Evolutionary conservation across 176 grass and related monocot genomes (phyloP).

Genomic region (Triticum monococcum): DNA sequence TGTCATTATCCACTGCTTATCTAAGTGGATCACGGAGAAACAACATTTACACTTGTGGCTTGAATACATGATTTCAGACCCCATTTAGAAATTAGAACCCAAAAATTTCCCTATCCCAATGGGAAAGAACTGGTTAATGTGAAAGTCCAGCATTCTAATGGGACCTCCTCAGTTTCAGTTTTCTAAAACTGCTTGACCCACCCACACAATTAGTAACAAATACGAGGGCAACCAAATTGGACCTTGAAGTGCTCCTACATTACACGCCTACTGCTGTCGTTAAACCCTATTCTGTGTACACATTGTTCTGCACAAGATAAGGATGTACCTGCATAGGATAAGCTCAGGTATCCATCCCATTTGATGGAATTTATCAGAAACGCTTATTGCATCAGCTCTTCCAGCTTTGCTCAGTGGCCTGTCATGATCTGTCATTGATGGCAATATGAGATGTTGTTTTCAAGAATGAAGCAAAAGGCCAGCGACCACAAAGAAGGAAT

Average conservation of each 20-base stretch:
- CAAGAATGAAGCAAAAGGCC: neutral
- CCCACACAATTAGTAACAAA: constrained; percentile 5
- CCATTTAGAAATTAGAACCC: neutral
- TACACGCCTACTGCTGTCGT: neutral
- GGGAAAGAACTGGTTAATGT: neutral
- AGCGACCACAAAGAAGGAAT: neutral
- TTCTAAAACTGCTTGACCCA: neutral
- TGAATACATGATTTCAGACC: neutral
- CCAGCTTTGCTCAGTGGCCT: constrained; percentile 76
- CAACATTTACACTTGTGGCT: neutral
- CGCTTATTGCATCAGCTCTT: constrained; percentile 64
- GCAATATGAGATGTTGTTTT: neutral
- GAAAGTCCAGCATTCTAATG: neutral
- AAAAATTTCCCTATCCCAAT: neutral
- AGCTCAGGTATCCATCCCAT: constrained; percentile 93
- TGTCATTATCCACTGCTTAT: neutral
- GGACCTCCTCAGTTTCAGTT: neutral
- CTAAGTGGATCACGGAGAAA: neutral
- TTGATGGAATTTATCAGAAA: constrained; percentile 76
- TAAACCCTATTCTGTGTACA: neutral
- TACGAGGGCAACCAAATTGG: neutral
- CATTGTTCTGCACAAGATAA: neutral
- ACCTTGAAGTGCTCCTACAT: constrained; percentile 1
- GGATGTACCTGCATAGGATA: constrained; percentile 71
- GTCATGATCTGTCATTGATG: constrained; percentile 69